Evolutionary conservation across 257 asterid species (phyloP).

Genomic region (Striga asiatica): DNA sequence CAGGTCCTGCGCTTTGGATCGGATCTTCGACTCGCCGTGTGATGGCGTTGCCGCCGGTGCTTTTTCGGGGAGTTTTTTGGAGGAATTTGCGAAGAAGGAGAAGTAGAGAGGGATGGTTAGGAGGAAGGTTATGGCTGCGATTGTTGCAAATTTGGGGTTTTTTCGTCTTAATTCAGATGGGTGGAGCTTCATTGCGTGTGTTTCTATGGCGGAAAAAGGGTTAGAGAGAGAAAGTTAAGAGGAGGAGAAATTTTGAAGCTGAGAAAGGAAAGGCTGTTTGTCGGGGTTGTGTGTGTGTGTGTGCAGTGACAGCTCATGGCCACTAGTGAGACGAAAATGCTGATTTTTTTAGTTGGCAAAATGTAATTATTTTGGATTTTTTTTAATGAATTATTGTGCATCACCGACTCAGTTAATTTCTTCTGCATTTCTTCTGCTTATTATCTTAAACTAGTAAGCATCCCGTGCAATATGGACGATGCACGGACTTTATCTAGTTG

Average conservation of each 20-base stretch:
- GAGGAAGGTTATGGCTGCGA: constrained; percentile 30
- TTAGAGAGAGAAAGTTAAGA: background rate
- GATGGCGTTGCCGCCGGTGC: background rate
- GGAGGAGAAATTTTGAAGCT: constrained; percentile 9
- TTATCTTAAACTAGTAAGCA: no score
- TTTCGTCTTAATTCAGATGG: constrained; percentile 39
- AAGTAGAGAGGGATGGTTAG: constrained; percentile 46
- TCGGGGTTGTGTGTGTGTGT: background rate
- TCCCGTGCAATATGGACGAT: no score
- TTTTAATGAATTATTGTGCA: no score
- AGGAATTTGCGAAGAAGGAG: constrained; percentile 22
- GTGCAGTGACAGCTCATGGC: no score
- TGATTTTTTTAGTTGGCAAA: no score
- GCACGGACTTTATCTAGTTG: no score
- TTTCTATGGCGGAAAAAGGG: background rate
- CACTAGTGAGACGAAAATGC: no score
- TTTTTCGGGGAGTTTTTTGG: constrained; percentile 20
- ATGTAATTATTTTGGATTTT: no score
- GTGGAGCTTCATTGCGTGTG: constrained; percentile 38
- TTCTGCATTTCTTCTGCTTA: no score
- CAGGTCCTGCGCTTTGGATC: constrained; percentile 16
- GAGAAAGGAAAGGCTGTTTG: constrained; percentile 19
- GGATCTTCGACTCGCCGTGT: background rate
- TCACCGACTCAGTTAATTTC: no score
- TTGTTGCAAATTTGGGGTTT: constrained; percentile 47